Base-by-base conservation (phyloP, 805 yeast species). In the Teunomyces lycoperdinae region DNA sequence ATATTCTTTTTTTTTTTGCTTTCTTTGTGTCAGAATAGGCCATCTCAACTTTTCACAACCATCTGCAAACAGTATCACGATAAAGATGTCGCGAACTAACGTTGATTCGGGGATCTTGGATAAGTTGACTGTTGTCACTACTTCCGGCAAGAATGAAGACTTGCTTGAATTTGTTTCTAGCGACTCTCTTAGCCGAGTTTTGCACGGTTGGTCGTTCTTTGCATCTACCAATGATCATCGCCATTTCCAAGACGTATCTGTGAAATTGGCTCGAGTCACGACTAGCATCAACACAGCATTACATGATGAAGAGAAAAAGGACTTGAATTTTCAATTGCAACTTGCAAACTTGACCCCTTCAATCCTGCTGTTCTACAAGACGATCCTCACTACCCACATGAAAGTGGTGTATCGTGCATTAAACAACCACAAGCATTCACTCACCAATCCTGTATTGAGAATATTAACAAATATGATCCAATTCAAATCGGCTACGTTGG, bases 341-440 rank as follows among this genome's bases (percentile, higher is more conserved):
- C 46, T 47, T 11, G 43, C 44, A 32, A 47, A 58, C 29, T 52
- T 60, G 41, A 49, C 51, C 57, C 63, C 44, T 5, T 40, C 42
- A n/a, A 47, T 68, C 30, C 45, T 53, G 2, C 67, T 67, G 7
- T 60, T 84, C 20, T 75, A 84, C 47, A 74, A 74, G 44, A 76
- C 77, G 10, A 66, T 90, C 3, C 61, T 89, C 8, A 67, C 74
- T 1, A 76, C 74, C 42, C 80, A 87, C 59, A 61, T 77, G 38
- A 87, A 84, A 55, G 76, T 82, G 6, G 68, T 90, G 2, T 87
- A 86, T 64, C 73, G 95, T 55, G 83, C 86, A 13, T 68, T 90
- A 34, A 78, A 77, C 50, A 76, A 80, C 46, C 64, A 74, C 51
- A 79, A 83, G 52, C 80, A 87, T 0, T 71, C 79, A 60, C 77